Evolutionary conservation across 2,329 filamentous ascomycete genomes (phyloP).

Genomic region (Cercospora sesami): DNA sequence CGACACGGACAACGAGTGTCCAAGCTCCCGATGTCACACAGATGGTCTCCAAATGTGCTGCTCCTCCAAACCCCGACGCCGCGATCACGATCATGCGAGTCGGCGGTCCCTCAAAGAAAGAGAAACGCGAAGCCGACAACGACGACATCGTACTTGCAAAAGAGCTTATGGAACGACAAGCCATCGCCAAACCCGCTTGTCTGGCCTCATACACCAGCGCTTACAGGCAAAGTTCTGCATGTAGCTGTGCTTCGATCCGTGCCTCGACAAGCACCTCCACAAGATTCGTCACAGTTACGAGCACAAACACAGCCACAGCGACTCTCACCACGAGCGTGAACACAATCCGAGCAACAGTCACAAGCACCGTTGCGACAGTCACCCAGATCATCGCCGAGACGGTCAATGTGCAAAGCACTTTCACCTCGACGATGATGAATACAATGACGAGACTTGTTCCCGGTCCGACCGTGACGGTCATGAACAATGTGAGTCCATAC

Average conservation of each 20-base stretch:
- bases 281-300: neutral
- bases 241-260: constrained; percentile 6
- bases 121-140: neutral
- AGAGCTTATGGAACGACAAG: constrained; percentile 7
- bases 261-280: neutral
- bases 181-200: constrained; percentile 3
- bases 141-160: neutral
- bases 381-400: neutral
- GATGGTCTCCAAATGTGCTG: neutral
- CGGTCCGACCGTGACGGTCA: neutral
- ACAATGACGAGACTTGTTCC: neutral
- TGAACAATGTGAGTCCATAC: neutral
- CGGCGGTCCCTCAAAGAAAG: neutral
- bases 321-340: neutral
- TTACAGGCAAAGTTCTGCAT: neutral
- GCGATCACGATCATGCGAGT: constrained; percentile 6
- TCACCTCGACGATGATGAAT: neutral
- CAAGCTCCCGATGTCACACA: neutral
- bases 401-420: neutral
- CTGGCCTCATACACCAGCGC: neutral
- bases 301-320: neutral
- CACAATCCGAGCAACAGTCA: neutral
- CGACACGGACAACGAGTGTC: neutral
- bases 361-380: neutral
- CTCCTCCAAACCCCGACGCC: neutral